These are phyloP conservation scores for Calonectria fujianensis DNA, from an alignment of 2,329 filamentous ascomycete species.

Conservation along the genomic window DNA sequence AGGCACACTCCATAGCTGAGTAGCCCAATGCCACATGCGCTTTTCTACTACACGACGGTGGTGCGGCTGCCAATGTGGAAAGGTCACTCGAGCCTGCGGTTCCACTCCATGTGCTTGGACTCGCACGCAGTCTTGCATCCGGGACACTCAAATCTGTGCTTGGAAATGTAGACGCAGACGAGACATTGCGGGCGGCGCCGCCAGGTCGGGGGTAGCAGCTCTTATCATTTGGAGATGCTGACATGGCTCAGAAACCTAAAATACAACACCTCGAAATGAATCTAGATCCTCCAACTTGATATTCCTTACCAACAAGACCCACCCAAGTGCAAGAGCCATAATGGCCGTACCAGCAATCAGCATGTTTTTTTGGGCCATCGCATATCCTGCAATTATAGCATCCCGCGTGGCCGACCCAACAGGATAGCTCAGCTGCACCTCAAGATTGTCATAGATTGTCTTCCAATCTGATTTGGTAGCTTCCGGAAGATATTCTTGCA, in stretches of 20 bases:
- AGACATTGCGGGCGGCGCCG: conserved; percentile 75
- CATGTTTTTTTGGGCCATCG: conserved; percentile 45
- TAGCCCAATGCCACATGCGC: too few species aligned
- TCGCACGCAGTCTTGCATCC: conserved; percentile 69
- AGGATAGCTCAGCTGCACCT: conserved; percentile 43
- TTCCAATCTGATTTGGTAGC: conserved; percentile 2
- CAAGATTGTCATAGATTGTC: conserved; percentile 42
- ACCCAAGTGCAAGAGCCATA: conserved; percentile 45
- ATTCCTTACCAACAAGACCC: conserved; percentile 49
- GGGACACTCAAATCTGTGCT: conserved; percentile 67
- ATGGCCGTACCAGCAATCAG: conserved; percentile 48
- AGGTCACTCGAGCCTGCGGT: conserved; percentile 41
- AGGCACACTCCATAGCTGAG: too few species aligned
- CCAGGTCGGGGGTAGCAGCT: conserved; percentile 62
- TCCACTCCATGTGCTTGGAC: conserved; percentile 62
- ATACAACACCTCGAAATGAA: conserved; percentile 16
- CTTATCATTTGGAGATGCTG: too few species aligned
- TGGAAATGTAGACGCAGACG: conserved; percentile 63
- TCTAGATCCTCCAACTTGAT: conserved; percentile 35
- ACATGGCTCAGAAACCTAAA: neutral
- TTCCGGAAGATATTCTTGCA: conserved; percentile 15
- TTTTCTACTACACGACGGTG: too few species aligned
- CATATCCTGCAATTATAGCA: conserved; percentile 50
- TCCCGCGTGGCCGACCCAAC: conserved; percentile 48
- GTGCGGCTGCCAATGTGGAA: too few species aligned